phyloP scores from a whole-genome alignment of 257 asterid genomes.

The Fraxinus excelsior region DNA sequence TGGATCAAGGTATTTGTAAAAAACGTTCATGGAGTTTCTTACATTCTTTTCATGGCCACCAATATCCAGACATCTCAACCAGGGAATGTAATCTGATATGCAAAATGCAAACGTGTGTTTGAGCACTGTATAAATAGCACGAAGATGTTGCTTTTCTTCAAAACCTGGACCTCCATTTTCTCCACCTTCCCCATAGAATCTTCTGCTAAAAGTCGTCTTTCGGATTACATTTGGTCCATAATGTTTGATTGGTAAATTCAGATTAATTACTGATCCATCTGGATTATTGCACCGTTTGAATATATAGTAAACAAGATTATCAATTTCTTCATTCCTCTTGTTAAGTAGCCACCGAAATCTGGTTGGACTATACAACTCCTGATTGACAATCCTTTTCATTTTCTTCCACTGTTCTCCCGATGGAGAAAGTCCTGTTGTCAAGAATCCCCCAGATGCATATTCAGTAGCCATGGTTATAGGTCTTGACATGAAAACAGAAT shows the following conservation, averaged over 20 bases:
- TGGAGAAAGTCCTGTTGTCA: neutral
- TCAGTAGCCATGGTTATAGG: neutral
- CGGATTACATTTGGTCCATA: constrained; percentile 16
- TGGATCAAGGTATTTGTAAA: constrained; percentile 16
- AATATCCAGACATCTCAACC: constrained; percentile 8
- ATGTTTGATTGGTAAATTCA: constrained; percentile 1
- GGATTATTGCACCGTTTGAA: constrained; percentile 1
- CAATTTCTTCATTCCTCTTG: constrained; percentile 21
- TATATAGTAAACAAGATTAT: constrained; percentile 11
- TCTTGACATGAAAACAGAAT: neutral
- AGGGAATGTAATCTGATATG: constrained; percentile 11
- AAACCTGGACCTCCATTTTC: constrained; percentile 6
- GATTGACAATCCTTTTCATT: constrained; percentile 12
- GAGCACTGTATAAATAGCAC: neutral
- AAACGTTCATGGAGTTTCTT: neutral
- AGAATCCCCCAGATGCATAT: constrained; percentile 7
- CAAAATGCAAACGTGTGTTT: constrained; percentile 6
- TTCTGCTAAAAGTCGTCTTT: constrained; percentile 13
- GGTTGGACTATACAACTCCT: constrained; percentile 5
- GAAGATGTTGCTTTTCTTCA: constrained; percentile 14
- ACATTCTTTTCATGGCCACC: constrained; percentile 16
- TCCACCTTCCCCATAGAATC: neutral
- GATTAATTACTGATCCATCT: neutral
- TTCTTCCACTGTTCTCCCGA: constrained; percentile 24
- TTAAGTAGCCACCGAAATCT: neutral